These are phyloP conservation scores for Sclerotinia borealis DNA, from an alignment of 2,329 filamentous ascomycete genomes.

Conservation along the genomic window DNA sequence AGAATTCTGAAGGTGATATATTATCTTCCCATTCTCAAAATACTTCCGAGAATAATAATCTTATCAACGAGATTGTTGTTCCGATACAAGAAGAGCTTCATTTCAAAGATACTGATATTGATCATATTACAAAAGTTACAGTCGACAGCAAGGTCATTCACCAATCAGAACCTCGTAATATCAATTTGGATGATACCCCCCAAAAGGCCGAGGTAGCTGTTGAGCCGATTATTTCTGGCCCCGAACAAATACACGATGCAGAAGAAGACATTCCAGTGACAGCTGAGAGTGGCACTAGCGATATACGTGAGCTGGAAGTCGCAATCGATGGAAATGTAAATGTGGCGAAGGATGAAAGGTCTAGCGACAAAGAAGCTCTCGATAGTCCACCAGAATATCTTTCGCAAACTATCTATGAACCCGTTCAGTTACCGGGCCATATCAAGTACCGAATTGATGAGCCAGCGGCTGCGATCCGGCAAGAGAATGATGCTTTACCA, in stretches of 20 bases:
- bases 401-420: not conserved
- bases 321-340: not conserved
- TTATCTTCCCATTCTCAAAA: not conserved
- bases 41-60: not conserved
- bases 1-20: not conserved
- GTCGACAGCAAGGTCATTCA: not conserved
- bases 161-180: not conserved
- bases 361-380: not conserved
- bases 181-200: not conserved
- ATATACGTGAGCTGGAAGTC: not conserved
- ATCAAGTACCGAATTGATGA: not conserved
- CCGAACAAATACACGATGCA: not conserved
- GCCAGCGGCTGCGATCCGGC: not conserved
- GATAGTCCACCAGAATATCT: not conserved
- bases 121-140: not conserved
- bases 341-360: too few species aligned
- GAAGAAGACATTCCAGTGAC: not conserved
- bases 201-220: not conserved
- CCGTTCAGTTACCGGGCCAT: not conserved
- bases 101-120: not conserved
- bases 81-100: not conserved
- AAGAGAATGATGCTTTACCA: not conserved
- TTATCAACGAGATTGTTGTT: not conserved
- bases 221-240: not conserved
- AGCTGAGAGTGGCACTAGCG: not conserved